Conservation (phyloP, 352 stramenopile species). For the Phytophthora podocarpi region DNA sequence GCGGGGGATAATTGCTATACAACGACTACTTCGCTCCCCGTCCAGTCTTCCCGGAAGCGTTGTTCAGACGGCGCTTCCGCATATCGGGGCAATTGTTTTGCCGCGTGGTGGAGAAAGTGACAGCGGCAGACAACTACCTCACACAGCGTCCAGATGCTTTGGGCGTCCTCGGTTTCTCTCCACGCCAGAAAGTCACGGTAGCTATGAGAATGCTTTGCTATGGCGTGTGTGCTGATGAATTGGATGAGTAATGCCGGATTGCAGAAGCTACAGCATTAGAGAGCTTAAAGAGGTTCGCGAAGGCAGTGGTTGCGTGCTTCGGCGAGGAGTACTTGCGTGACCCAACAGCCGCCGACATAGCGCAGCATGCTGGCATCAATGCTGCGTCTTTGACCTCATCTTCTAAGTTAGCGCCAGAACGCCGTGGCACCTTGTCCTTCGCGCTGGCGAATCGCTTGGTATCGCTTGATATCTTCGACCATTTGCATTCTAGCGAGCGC, state of each 20-base stretch:
- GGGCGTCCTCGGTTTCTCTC: background rate
- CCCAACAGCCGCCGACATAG: no score
- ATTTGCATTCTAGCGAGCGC: conserved; percentile 5
- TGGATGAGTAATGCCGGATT: no score
- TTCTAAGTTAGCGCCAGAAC: background rate
- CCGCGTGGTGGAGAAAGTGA: no score
- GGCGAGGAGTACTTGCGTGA: no score
- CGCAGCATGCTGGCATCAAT: background rate
- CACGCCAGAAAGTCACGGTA: background rate
- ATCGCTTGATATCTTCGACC: background rate
- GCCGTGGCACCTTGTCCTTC: background rate
- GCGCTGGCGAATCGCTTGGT: background rate
- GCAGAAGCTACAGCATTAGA: no score
- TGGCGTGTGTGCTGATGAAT: no score
- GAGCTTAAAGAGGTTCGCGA: no score
- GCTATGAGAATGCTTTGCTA: background rate
- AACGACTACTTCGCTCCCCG: no score
- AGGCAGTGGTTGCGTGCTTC: background rate
- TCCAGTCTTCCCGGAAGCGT: no score
- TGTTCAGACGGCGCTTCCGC: no score
- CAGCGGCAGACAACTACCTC: no score
- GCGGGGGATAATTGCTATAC: background rate
- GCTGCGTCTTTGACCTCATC: background rate
- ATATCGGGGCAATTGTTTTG: no score
- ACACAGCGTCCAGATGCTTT: background rate